Percentiles rank a stretch among this genome's conserved stretches.
Conservation (phyloP, 2,329 filamentous ascomycete genomes). For the Talaromyces islandicus region DNA sequence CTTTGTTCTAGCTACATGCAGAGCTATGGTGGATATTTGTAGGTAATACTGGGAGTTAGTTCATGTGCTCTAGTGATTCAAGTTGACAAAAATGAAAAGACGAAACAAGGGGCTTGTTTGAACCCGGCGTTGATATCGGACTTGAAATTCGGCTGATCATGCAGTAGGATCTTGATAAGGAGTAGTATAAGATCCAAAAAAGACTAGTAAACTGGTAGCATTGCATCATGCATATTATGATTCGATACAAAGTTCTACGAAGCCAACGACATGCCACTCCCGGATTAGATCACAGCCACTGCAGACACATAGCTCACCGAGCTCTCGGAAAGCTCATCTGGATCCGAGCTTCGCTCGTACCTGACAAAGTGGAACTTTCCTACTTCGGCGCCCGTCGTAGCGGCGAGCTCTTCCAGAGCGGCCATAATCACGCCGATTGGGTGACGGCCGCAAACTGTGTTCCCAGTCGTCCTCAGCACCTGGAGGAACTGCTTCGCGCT, state of each 20-base stretch:
- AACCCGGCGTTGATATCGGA: background rate
- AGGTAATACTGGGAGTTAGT: background rate
- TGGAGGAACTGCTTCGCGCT: constrained; percentile 63
- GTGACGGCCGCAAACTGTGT: constrained; percentile 91
- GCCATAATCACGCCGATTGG: constrained; percentile 93
- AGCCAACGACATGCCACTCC: background rate
- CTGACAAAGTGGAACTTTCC: constrained; percentile 70
- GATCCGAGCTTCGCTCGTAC: constrained; percentile 81
- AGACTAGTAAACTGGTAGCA: background rate
- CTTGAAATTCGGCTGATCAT: background rate
- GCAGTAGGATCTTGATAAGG: background rate
- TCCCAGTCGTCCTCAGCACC: constrained; percentile 65
- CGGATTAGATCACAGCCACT: constrained; percentile 63
- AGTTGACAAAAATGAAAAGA: too few species aligned
- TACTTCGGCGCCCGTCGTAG: constrained; percentile 33
- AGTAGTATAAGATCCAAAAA: background rate
- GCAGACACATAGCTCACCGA: constrained; percentile 96
- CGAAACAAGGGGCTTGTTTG: background rate
- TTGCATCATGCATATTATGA: background rate
- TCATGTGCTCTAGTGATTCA: background rate
- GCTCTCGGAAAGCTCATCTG: constrained; percentile 61
- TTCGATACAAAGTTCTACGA: background rate
- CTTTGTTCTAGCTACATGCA: background rate
- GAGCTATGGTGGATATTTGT: background rate
- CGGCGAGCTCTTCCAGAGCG: constrained; percentile 62